Evolutionary conservation across 345 rosid genomes (phyloP).

Genomic region (Gossypium stocksii): DNA sequence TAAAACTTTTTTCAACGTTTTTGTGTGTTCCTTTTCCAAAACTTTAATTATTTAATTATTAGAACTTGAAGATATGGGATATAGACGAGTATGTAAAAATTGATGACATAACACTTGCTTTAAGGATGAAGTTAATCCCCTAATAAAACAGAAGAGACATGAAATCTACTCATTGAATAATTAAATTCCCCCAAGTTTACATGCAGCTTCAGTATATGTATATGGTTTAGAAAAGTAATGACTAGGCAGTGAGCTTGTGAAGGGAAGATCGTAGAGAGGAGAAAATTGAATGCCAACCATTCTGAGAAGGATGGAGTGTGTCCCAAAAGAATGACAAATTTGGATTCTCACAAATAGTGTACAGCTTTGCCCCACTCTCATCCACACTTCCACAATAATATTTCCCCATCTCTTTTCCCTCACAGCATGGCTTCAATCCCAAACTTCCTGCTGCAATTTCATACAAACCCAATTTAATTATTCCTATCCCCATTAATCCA

Average conservation of each 20-base stretch:
- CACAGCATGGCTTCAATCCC: constrained; percentile 41
- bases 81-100: too few species aligned
- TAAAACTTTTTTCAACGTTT: too few species aligned
- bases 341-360: constrained; percentile 34
- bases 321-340: constrained; percentile 47
- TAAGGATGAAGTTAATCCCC: too few species aligned
- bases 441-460: constrained; percentile 29
- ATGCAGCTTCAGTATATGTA: neutral
- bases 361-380: constrained; percentile 30
- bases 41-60: too few species aligned
- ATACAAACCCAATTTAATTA: neutral
- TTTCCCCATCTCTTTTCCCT: constrained; percentile 14
- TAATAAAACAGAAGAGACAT: too few species aligned
- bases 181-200: too few species aligned
- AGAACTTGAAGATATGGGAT: too few species aligned
- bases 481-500: too few species aligned
- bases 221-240: neutral
- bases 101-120: too few species aligned
- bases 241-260: neutral
- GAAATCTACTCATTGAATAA: too few species aligned
- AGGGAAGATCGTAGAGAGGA: constrained; percentile 5
- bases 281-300: constrained; percentile 37
- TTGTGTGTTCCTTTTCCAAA: too few species aligned
- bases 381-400: constrained; percentile 35
- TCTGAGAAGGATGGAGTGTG: constrained; percentile 41